Evolutionary conservation across 2,329 filamentous ascomycete species (phyloP).

Genomic region (Plectosphaerella cucumerina): DNA sequence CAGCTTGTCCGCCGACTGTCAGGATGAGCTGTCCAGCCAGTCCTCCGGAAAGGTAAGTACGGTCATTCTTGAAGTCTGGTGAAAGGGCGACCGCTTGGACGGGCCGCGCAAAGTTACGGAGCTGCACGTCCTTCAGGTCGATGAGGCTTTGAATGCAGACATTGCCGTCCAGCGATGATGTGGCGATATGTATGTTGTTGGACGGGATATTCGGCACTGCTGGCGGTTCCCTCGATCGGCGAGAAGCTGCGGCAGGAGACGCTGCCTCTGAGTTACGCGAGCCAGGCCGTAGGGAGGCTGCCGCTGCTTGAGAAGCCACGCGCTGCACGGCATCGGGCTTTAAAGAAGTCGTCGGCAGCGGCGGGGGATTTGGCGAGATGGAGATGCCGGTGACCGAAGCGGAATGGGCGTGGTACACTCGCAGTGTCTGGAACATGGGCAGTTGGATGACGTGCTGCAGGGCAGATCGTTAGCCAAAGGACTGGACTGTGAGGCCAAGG

Average conservation of each 20-base stretch:
- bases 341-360: slow-evolving; percentile 33
- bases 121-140: slow-evolving; percentile 82
- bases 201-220: slow-evolving; percentile 70
- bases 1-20: slow-evolving; percentile 74
- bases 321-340: slow-evolving; percentile 35
- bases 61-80: slow-evolving; percentile 86
- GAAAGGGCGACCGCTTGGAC: slow-evolving; percentile 92
- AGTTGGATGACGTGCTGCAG: slow-evolving; percentile 77
- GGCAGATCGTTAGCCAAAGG: neutral
- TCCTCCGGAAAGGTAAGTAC: slow-evolving; percentile 86
- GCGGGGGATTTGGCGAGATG: slow-evolving; percentile 76
- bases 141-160: slow-evolving; percentile 86
- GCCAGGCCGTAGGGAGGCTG: slow-evolving; percentile 20
- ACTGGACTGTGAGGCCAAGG: neutral
- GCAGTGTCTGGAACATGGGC: slow-evolving; percentile 74
- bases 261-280: slow-evolving; percentile 28
- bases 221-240: slow-evolving; percentile 45
- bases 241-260: slow-evolving; percentile 48
- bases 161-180: slow-evolving; percentile 92
- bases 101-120: slow-evolving; percentile 90
- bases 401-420: slow-evolving; percentile 87
- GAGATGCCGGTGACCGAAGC: slow-evolving; percentile 88
- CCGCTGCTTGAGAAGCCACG: slow-evolving; percentile 28
- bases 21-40: slow-evolving; percentile 82
- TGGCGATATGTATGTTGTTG: slow-evolving; percentile 90